Percentiles rank a stretch among this genome's conserved stretches.
These are phyloP conservation scores for Mucor piriformis DNA, from an alignment of 371 early-diverging fungal species.

Conservation along the genomic window DNA sequence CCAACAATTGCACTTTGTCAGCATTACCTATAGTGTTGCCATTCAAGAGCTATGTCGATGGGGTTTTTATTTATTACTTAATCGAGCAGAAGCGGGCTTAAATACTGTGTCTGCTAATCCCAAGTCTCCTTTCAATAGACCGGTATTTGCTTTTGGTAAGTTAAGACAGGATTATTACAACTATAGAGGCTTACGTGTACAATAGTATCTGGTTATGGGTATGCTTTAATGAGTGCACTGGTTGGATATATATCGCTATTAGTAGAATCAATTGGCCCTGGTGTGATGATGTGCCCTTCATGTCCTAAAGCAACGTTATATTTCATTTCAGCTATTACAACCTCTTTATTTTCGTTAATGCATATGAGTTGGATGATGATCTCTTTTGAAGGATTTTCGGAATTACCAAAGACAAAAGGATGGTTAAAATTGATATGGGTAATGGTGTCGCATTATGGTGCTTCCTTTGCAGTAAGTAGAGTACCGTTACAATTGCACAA, in stretches of 20 bases:
- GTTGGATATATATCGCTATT: slow-evolving; percentile 70
- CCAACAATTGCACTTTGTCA: slow-evolving; percentile 36
- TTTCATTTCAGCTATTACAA: slow-evolving; percentile 71
- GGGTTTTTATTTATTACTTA: slow-evolving; percentile 58
- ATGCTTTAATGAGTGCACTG: slow-evolving; percentile 69
- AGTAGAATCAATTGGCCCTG: slow-evolving; percentile 69
- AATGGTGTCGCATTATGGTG: slow-evolving; percentile 60
- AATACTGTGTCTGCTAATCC: slow-evolving; percentile 61
- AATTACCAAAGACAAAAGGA: slow-evolving; percentile 29
- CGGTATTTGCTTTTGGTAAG: slow-evolving; percentile 63
- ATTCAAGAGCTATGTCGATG: slow-evolving; percentile 73
- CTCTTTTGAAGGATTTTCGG: slow-evolving; percentile 67
- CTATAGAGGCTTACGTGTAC: too few relatives aligned
- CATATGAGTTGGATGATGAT: slow-evolving; percentile 77
- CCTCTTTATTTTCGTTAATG: slow-evolving; percentile 68
- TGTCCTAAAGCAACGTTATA: slow-evolving; percentile 65
- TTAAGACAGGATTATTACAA: background rate
- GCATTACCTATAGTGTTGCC: slow-evolving; percentile 62
- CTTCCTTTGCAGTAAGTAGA: slow-evolving; percentile 56
- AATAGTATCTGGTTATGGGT: slow-evolving; percentile 66
- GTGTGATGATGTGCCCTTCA: slow-evolving; percentile 68
- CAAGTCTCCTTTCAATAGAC: slow-evolving; percentile 60
- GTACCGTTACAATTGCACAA: background rate
- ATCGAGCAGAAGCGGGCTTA: slow-evolving; percentile 62
- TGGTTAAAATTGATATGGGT: slow-evolving; percentile 50